Conservation (phyloP, 2,329 filamentous ascomycete genomes). For the Pestalotiopsis sp. region DNA sequence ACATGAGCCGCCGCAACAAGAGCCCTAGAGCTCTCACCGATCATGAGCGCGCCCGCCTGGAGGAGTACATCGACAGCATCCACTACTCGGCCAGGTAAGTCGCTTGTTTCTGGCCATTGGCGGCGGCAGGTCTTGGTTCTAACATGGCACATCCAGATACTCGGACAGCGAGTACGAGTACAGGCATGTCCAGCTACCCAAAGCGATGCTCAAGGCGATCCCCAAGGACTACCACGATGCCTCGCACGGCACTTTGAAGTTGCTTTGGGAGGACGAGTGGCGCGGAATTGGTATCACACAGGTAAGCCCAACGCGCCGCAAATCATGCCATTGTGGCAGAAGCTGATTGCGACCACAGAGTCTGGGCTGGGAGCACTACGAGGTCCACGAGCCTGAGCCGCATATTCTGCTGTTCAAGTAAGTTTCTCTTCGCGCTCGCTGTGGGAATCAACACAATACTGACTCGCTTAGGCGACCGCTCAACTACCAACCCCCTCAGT, state of each 20-base stretch:
- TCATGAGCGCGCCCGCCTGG: slow-evolving; percentile 78
- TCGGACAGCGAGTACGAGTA: slow-evolving; percentile 94
- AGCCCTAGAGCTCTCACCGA: slow-evolving; percentile 80
- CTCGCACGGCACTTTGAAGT: slow-evolving; percentile 87
- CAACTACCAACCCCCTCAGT: slow-evolving; percentile 78
- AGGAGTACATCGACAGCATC: slow-evolving; percentile 91
- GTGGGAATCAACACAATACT: neutral
- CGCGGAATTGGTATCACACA: slow-evolving; percentile 95
- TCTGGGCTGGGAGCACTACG: slow-evolving; percentile 98
- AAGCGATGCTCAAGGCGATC: slow-evolving; percentile 97
- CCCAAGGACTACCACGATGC: slow-evolving; percentile 93
- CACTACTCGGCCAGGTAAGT: slow-evolving; percentile 90
- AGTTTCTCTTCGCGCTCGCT: slow-evolving; percentile 37
- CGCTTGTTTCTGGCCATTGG: neutral
- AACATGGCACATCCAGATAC: slow-evolving; percentile 63
- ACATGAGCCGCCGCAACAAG: slow-evolving; percentile 84
- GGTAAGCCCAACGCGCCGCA: slow-evolving; percentile 51
- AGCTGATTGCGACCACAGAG: slow-evolving; percentile 62
- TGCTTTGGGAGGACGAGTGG: slow-evolving; percentile 99
- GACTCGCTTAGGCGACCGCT: slow-evolving; percentile 68
- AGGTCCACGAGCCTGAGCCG: slow-evolving; percentile 97
- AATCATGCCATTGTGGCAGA: slow-evolving; percentile 1
- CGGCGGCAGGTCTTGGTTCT: neutral
- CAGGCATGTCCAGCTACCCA: slow-evolving; percentile 95
- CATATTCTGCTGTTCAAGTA: slow-evolving; percentile 99